A percentile compares a stretch with the other conserved stretches of the same genome.
phyloP scores from a whole-genome alignment of 2,329 filamentous ascomycete genomes.

The Chrysoporthe austroafricana region DNA sequence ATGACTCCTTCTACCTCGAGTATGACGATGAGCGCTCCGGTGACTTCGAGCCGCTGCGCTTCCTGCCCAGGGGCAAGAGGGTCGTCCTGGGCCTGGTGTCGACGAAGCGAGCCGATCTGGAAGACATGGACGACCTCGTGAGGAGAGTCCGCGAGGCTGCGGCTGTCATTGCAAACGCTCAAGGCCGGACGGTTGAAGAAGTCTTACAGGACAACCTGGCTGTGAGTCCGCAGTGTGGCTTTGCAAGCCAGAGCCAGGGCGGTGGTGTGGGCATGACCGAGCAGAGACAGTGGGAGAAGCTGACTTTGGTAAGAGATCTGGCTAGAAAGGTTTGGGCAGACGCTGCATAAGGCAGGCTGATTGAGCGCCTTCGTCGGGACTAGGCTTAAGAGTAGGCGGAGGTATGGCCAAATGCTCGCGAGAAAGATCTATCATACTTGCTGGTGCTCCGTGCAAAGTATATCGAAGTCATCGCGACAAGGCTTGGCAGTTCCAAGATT shows the following conservation, averaged over 20 bases:
- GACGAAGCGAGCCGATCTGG: slow-evolving; percentile 51
- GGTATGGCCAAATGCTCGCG: too few relatives aligned
- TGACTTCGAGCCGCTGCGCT: slow-evolving; percentile 53
- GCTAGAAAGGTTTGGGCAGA: slow-evolving; percentile 13
- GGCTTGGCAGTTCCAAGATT: too few relatives aligned
- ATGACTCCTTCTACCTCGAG: slow-evolving; percentile 57
- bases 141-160: slow-evolving; percentile 51
- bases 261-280: slow-evolving; percentile 13
- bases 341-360: background rate
- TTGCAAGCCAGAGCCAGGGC: slow-evolving; percentile 34
- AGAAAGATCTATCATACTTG: too few relatives aligned
- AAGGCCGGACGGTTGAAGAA: slow-evolving; percentile 54
- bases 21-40: slow-evolving; percentile 54
- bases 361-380: too few relatives aligned
- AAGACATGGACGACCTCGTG: slow-evolving; percentile 49
- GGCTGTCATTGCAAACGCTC: slow-evolving; percentile 61
- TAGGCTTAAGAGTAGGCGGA: too few relatives aligned
- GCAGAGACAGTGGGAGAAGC: slow-evolving; percentile 16
- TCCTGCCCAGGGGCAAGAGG: slow-evolving; percentile 52
- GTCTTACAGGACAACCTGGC: slow-evolving; percentile 58
- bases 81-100: slow-evolving; percentile 56
- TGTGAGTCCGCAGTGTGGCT: slow-evolving; percentile 61
- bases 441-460: too few relatives aligned
- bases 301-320: slow-evolving; percentile 15
- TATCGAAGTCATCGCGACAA: too few relatives aligned